Base-by-base conservation (phyloP, 1,284 basidiomycete genomes). In the Leccinum griseonigrum region DNA sequence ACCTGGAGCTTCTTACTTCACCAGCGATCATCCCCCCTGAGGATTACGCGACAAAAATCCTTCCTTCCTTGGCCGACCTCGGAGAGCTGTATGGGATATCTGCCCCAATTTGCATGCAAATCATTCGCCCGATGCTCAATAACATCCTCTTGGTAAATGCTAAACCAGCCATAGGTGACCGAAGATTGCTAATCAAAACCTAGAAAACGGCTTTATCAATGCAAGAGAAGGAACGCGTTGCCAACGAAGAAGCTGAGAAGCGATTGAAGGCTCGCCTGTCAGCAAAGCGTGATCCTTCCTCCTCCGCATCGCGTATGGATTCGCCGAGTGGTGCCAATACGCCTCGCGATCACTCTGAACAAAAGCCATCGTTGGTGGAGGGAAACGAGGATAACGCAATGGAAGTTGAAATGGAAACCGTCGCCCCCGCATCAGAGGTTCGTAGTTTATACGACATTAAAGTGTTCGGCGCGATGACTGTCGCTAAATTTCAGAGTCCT, bases 21-120 rank as follows among this genome's bases (percentile, higher is more conserved):
- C 84, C 88, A 2, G 75, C 79, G 14, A 83, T 89, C 16, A 76
- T 91, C 40, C 69, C 82, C 29, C 74, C 84, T 3, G 76, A 85
- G 63, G 88, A 90, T 59, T 92, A 91, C 67, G 83, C 84, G 10
- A 77, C 76, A 55, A 86, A 83, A 69, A 78, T 90, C 26, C 73
- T 91, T 4, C 95, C 95, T 2, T 78, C 88, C 16, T 79, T 97
- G 7, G 78, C 79, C 1, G 87, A 91, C 51, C 81, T 98, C 9
- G 86, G 87, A 58, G 80, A 83, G 54, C 81, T 83, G 51, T 96
- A 90, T 74, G 91, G 88, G 3, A 85, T 98, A 56, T 87, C 88
- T 63, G 85, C 90, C 43, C 85, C 91, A 10, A 88, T 95, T 62
- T 93, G 93, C 60, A 97, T 97, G 91, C 92, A 95, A 70, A 90